phyloP scores from a whole-genome alignment of 1,284 basidiomycete species.

The Mycosarcoma maydis region DNA sequence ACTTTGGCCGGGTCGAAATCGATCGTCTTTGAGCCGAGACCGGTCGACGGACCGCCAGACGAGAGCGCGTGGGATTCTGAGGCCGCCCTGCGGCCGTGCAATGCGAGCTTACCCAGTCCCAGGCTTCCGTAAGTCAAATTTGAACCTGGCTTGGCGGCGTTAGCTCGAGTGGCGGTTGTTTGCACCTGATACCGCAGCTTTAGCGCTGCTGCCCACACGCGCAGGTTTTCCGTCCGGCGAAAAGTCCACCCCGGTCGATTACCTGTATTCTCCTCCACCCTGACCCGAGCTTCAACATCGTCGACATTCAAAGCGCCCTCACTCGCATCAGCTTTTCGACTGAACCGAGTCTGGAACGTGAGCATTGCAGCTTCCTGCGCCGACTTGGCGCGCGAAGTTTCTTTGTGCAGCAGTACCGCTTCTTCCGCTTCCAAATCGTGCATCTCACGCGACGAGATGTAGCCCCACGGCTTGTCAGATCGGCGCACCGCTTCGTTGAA shows the following conservation, averaged over 20 bases:
- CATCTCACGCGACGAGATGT: constrained; percentile 78
- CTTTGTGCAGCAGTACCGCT: constrained; percentile 68
- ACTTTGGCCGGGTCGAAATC: constrained; percentile 78
- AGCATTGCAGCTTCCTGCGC: constrained; percentile 67
- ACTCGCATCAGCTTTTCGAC: constrained; percentile 8
- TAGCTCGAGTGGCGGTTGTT: constrained; percentile 21
- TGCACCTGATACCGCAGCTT: constrained; percentile 44
- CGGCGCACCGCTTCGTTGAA: constrained; percentile 82
- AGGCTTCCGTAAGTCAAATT: constrained; percentile 21
- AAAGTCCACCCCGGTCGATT: constrained; percentile 51
- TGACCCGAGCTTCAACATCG: neutral
- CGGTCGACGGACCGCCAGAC: neutral
- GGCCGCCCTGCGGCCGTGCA: constrained; percentile 30
- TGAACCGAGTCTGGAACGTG: constrained; percentile 39
- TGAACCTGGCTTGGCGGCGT: neutral
- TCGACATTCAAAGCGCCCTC: neutral
- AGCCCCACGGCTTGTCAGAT: constrained; percentile 86
- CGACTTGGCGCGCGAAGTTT: constrained; percentile 51
- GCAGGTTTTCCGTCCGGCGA: constrained; percentile 50
- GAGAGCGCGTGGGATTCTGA: constrained; percentile 21
- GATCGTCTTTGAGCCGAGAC: constrained; percentile 17
- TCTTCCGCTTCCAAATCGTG: constrained; percentile 69
- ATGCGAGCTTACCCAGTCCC: constrained; percentile 35
- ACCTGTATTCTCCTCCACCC: neutral
- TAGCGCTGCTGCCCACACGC: constrained; percentile 47